A percentile compares a stretch with the other conserved stretches of the same genome.
These are phyloP conservation scores for Pythium brachiatum DNA, from an alignment of 352 stramenopile genomes.

Conservation along the genomic window DNA sequence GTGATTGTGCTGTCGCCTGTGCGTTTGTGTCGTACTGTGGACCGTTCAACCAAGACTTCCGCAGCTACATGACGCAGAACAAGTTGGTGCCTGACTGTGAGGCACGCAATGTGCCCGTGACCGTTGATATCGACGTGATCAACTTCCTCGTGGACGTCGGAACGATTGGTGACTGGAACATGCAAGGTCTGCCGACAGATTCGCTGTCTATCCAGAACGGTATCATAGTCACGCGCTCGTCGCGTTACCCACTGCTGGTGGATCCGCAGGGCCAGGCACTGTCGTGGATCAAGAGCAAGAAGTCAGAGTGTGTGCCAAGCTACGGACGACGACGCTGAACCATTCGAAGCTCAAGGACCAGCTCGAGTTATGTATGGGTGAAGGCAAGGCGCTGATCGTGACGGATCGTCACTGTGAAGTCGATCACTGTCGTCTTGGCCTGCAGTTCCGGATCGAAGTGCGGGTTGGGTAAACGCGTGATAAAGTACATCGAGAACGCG, in stretches of 20 bases:
- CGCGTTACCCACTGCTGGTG: conserved; percentile 83
- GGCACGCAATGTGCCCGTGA: conserved; percentile 66
- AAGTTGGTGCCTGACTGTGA: conserved; percentile 69
- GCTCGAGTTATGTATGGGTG: conserved; percentile 83
- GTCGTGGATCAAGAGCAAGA: conserved; percentile 83
- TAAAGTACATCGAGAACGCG: conserved; percentile 98
- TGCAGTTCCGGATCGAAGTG: conserved; percentile 97
- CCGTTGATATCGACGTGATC: conserved; percentile 53
- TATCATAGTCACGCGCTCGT: conserved; percentile 78
- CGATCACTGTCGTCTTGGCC: conserved; percentile 98
- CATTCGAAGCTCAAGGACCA: conserved; percentile 77
- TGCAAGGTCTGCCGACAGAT: conserved; percentile 86
- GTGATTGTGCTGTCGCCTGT: conserved; percentile 80
- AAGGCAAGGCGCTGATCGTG: conserved; percentile 86
- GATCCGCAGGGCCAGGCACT: conserved; percentile 90
- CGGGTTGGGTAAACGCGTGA: conserved; percentile 97
- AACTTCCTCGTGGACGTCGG: conserved; percentile 77
- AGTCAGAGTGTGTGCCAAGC: conserved; percentile 38
- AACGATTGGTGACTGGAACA: conserved; percentile 85
- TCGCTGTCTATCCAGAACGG: conserved; percentile 90
- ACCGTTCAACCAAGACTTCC: conserved; percentile 87
- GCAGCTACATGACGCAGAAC: conserved; percentile 54
- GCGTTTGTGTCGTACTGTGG: conserved; percentile 90
- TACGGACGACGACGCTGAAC: no score
- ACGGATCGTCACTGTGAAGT: conserved; percentile 95